Percentiles rank a stretch among this genome's conserved stretches.
Evolutionary conservation across 176 grass and related monocot species (phyloP).

Genomic region (Cymbopogon citratus): DNA sequence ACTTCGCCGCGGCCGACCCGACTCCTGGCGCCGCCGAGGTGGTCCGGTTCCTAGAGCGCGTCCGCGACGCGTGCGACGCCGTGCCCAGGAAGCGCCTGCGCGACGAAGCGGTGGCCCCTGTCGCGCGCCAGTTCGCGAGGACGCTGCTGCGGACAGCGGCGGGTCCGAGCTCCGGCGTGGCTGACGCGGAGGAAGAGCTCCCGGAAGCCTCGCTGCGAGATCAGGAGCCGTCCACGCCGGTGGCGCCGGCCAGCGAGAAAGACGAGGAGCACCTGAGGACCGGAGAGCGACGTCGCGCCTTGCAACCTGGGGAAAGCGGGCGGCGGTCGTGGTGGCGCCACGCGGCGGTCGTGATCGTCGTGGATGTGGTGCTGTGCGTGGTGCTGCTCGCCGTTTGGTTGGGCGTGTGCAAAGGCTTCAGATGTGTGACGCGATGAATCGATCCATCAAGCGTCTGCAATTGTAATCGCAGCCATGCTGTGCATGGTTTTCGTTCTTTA

Average conservation of each 20-base stretch:
- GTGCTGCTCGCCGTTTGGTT: slow-evolving; percentile 67
- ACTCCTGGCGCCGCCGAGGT: slow-evolving; percentile 36
- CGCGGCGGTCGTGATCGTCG: slow-evolving; percentile 39
- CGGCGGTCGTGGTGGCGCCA: slow-evolving; percentile 38
- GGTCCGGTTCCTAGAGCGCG: slow-evolving; percentile 46
- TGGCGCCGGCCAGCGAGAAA: background rate
- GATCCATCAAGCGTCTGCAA: background rate
- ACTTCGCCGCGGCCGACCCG: slow-evolving; percentile 60
- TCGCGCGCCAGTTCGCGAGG: slow-evolving; percentile 37
- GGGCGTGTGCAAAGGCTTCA: slow-evolving; percentile 59
- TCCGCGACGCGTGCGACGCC: slow-evolving; percentile 29
- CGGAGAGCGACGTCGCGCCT: background rate
- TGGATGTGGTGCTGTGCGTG: slow-evolving; percentile 58
- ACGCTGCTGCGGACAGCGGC: slow-evolving; percentile 31
- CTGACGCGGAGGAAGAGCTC: too few species aligned
- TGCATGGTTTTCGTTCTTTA: background rate
- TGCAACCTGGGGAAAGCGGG: background rate
- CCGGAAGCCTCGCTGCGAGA: slow-evolving; percentile 1
- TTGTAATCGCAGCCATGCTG: background rate
- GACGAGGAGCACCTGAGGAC: background rate
- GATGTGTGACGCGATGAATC: slow-evolving; percentile 42
- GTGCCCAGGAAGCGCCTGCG: slow-evolving; percentile 21
- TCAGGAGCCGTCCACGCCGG: background rate
- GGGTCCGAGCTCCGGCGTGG: background rate
- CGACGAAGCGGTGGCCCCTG: slow-evolving; percentile 27